phyloP scores from a whole-genome alignment of 225 moss, liverwort and hornwort genomes.

The Rhytidiadelphus loreus region DNA sequence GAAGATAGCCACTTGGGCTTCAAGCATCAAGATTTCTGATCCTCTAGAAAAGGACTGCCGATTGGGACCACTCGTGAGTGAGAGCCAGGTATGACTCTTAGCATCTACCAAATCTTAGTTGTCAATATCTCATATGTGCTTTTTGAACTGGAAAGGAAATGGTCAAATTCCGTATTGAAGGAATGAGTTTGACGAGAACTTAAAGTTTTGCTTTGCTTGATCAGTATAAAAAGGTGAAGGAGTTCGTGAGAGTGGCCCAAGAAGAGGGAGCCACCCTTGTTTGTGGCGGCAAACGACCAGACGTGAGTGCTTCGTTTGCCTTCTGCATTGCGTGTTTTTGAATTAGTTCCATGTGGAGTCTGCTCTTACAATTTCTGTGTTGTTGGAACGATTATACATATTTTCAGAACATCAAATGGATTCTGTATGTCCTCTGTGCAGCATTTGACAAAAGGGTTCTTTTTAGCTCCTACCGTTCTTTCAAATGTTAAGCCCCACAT shows the following conservation, averaged over 20 bases:
- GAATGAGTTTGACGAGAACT: neutral
- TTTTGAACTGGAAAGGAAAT: neutral
- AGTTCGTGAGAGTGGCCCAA: constrained; percentile 67
- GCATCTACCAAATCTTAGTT: neutral
- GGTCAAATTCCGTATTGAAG: neutral
- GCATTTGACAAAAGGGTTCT: constrained; percentile 85
- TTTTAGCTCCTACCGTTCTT: constrained; percentile 67
- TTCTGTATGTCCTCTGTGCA: constrained; percentile 7
- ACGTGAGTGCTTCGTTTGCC: constrained; percentile 34
- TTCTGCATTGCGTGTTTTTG: neutral
- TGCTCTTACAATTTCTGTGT: neutral
- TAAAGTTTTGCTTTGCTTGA: neutral
- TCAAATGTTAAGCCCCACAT: constrained; percentile 70
- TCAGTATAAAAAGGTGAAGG: constrained; percentile 79
- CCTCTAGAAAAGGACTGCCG: constrained; percentile 87
- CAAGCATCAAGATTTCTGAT: constrained; percentile 77
- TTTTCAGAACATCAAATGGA: neutral
- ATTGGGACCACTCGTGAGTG: constrained; percentile 82
- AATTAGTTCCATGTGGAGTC: neutral
- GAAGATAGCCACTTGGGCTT: constrained; percentile 66
- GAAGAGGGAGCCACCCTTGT: constrained; percentile 86
- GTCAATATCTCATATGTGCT: neutral
- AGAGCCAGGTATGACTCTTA: constrained; percentile 47
- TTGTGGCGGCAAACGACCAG: constrained; percentile 83
- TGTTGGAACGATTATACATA: neutral